Conservation (phyloP, 108 stramenopile genomes). For the Fragilaria radians region DNA sequence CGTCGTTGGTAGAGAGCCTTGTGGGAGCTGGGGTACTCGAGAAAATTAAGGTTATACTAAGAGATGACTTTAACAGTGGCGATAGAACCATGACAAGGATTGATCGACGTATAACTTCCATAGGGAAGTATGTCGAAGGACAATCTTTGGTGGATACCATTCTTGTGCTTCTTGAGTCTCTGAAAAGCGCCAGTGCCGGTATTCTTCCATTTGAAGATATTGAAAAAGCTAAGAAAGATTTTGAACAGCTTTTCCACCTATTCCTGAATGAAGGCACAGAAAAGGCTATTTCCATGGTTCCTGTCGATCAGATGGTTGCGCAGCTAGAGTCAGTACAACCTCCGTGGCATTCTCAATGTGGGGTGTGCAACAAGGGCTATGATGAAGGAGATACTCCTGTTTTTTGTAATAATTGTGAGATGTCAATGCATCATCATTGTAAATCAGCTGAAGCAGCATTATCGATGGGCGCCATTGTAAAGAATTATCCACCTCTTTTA, state of each 20-base stretch:
- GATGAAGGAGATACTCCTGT: neutral
- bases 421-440: neutral
- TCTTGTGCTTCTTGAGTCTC: conserved; percentile 11
- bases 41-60: too few relatives aligned
- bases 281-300: conserved; percentile 5
- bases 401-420: conserved; percentile 1
- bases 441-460: neutral
- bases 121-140: neutral
- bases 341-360: conserved; percentile 18
- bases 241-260: conserved; percentile 5
- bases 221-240: conserved; percentile 17
- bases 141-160: conserved; percentile 13
- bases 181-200: neutral
- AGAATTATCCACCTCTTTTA: neutral
- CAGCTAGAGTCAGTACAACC: conserved; percentile 11
- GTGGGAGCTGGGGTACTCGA: too few relatives aligned
- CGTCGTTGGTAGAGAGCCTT: too few relatives aligned
- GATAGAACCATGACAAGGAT: conserved; percentile 26
- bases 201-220: neutral
- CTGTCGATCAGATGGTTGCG: neutral
- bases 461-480: neutral
- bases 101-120: conserved; percentile 17
- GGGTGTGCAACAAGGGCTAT: conserved; percentile 1
- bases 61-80: too few relatives aligned
- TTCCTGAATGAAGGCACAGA: conserved; percentile 5